phyloP scores from a whole-genome alignment of 352 stramenopile species.

The Pythium brassicae region DNA sequence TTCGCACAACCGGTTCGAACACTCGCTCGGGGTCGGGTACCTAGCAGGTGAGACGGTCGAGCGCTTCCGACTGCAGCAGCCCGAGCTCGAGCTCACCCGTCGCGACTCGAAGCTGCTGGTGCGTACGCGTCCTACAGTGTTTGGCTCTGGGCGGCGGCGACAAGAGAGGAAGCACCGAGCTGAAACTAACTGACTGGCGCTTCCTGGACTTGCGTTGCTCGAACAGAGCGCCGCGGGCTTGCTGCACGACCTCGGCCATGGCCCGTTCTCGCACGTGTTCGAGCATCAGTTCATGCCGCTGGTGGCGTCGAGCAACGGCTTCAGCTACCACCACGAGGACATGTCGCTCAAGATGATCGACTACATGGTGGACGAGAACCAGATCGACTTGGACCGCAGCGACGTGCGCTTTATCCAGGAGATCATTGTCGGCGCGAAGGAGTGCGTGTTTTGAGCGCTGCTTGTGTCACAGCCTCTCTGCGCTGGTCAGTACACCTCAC shows the following conservation, averaged over 20 bases:
- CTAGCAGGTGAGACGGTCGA: constrained; percentile 87
- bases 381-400: constrained; percentile 64
- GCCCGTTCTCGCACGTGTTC: constrained; percentile 95
- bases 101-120: constrained; percentile 76
- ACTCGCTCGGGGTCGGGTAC: constrained; percentile 94
- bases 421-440: constrained; percentile 76
- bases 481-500: no score
- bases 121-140: no score
- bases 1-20: constrained; percentile 95
- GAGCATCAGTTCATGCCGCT: constrained; percentile 87
- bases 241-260: constrained; percentile 90
- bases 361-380: constrained; percentile 76
- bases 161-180: no score
- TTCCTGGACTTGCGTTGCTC: neutral
- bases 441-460: constrained; percentile 16
- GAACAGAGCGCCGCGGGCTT: constrained; percentile 67
- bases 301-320: constrained; percentile 27
- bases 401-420: constrained; percentile 78
- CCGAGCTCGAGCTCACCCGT: constrained; percentile 84
- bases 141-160: no score
- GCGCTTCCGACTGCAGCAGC: constrained; percentile 83
- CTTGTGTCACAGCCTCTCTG: neutral
- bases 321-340: constrained; percentile 74
- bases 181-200: neutral
- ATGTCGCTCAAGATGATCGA: constrained; percentile 81